A percentile compares a stretch with the other conserved stretches of the same genome.
phyloP scores from a whole-genome alignment of 1,139 yeast species.

The Protomyces macrosporus region DNA sequence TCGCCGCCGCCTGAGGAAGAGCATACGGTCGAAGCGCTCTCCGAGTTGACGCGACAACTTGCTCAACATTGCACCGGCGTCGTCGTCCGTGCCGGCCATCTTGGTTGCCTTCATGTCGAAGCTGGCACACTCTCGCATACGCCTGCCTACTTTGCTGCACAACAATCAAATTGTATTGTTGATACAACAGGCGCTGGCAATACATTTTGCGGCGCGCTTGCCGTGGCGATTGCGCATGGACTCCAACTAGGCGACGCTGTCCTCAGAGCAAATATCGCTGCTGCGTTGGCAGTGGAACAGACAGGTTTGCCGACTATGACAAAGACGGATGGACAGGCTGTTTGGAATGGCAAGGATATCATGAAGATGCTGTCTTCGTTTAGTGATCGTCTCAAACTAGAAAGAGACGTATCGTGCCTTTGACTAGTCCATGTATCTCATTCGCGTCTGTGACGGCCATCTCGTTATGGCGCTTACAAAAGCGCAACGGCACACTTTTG shows the following conservation, averaged over 20 bases:
- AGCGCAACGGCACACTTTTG: no score
- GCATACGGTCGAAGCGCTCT: background rate
- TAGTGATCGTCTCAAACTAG: no score
- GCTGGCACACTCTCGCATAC: background rate
- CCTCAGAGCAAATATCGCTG: conserved; percentile 16
- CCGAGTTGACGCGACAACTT: background rate
- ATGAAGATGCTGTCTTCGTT: background rate
- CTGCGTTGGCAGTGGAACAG: conserved; percentile 25
- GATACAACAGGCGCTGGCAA: conserved; percentile 98
- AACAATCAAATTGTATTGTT: conserved; percentile 38
- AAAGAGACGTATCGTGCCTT: no score
- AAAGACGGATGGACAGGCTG: background rate
- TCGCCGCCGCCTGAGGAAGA: background rate
- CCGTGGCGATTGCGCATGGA: conserved; percentile 47
- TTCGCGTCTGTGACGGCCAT: no score
- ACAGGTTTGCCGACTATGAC: conserved; percentile 17
- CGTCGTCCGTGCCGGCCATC: background rate
- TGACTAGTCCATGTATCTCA: no score
- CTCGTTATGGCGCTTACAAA: no score
- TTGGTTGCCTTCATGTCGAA: background rate
- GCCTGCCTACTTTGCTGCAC: background rate
- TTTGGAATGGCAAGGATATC: conserved; percentile 23
- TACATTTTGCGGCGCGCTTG: conserved; percentile 75
- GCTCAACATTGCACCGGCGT: background rate
- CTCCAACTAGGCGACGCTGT: conserved; percentile 6